Percentiles rank a stretch among this genome's conserved stretches.
Conservation (phyloP, 768 basidiomycete genomes). For the Psilocybe tampanensis region DNA sequence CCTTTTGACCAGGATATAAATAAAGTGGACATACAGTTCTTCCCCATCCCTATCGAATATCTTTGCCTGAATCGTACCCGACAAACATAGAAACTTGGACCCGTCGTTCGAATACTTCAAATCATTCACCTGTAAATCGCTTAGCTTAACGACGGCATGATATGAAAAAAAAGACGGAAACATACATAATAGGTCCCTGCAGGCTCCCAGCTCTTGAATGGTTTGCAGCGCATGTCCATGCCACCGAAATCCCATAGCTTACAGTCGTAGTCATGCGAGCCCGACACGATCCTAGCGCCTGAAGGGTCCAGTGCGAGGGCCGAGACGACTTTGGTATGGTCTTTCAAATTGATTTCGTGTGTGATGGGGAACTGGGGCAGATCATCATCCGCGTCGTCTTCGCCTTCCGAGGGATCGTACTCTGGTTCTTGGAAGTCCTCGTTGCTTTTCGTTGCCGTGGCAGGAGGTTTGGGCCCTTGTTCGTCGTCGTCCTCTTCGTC, state of each 20-base stretch:
- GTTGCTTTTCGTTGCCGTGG: slow-evolving; percentile 16
- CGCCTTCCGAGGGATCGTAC: slow-evolving; percentile 55
- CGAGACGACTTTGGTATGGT: slow-evolving; percentile 95
- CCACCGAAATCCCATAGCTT: slow-evolving; percentile 99
- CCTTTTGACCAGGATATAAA: slow-evolving; percentile 17
- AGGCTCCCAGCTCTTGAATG: slow-evolving; percentile 97
- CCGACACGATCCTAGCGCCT: slow-evolving; percentile 88
- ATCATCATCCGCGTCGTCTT: slow-evolving; percentile 53
- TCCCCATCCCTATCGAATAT: slow-evolving; percentile 92
- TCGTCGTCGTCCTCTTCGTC: slow-evolving; percentile 28
- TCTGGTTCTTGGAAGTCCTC: slow-evolving; percentile 48
- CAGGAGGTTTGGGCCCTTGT: slow-evolving; percentile 26
- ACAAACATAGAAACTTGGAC: slow-evolving; percentile 82
- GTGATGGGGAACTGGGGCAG: slow-evolving; percentile 77
- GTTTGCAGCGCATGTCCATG: slow-evolving; percentile 88
- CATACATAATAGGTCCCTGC: slow-evolving; percentile 89
- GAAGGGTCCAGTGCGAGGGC: slow-evolving; percentile 92
- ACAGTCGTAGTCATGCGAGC: slow-evolving; percentile 96
- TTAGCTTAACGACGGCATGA: slow-evolving; percentile 9
- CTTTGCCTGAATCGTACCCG: slow-evolving; percentile 86
- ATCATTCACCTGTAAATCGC: slow-evolving; percentile 74
- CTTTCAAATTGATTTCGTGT: slow-evolving; percentile 91
- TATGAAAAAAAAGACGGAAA: slow-evolving; percentile 22
- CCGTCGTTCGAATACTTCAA: slow-evolving; percentile 88
- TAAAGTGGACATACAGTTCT: slow-evolving; percentile 68